phyloP scores from a whole-genome alignment of 2,329 filamentous ascomycete species.

The Fusarium oligoseptatum region DNA sequence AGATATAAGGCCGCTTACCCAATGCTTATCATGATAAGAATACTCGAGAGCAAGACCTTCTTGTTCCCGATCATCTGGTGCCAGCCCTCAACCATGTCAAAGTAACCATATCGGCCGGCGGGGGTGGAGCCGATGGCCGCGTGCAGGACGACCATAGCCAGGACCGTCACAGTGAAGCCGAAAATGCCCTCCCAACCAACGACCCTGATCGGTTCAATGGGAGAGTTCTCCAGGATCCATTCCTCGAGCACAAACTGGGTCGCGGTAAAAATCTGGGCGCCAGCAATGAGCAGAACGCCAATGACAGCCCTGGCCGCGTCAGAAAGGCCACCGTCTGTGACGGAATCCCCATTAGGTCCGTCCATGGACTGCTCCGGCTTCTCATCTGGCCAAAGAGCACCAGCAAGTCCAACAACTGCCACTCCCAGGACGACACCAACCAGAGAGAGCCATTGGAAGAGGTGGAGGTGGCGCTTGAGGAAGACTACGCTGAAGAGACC shows the following conservation, averaged over 20 bases:
- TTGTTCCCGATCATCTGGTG: slow-evolving; percentile 81
- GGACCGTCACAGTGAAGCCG: slow-evolving; percentile 82
- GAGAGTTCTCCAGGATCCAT: slow-evolving; percentile 79
- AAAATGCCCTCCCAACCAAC: slow-evolving; percentile 98
- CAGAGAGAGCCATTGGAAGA: slow-evolving; percentile 95
- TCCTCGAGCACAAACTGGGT: slow-evolving; percentile 97
- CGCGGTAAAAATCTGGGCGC: slow-evolving; percentile 95
- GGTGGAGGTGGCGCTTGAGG: slow-evolving; percentile 79
- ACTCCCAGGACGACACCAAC: slow-evolving; percentile 90
- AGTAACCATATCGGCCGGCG: slow-evolving; percentile 83
- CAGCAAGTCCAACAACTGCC: slow-evolving; percentile 88
- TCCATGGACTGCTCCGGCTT: slow-evolving; percentile 59
- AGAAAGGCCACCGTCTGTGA: slow-evolving; percentile 55
- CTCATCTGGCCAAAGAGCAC: slow-evolving; percentile 81
- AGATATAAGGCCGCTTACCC: slow-evolving; percentile 69
- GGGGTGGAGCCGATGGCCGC: slow-evolving; percentile 80
- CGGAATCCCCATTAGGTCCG: slow-evolving; percentile 52
- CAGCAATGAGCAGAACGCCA: slow-evolving; percentile 90
- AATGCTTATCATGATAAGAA: slow-evolving; percentile 97
- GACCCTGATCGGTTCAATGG: slow-evolving; percentile 84
- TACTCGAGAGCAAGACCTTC: slow-evolving; percentile 79
- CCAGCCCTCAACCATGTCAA: slow-evolving; percentile 90
- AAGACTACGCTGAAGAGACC: slow-evolving; percentile 96
- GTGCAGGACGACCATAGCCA: slow-evolving; percentile 86
- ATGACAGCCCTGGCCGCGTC: slow-evolving; percentile 71